Base-by-base conservation (phyloP, 805 yeast genomes). In the Candida anglica region DNA sequence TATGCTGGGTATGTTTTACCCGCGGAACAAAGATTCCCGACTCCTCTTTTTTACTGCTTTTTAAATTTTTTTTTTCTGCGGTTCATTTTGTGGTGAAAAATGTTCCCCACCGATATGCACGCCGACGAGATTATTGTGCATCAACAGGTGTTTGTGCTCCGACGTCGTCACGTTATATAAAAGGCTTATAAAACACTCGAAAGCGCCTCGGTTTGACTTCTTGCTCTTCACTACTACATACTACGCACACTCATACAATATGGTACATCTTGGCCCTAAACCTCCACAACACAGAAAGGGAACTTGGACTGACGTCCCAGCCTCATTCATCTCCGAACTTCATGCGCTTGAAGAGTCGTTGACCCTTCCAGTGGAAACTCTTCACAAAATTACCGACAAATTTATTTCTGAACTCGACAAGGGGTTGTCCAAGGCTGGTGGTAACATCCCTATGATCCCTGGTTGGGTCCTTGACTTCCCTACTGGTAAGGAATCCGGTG, bases 401-500 rank as follows among this genome's bases (percentile, higher is more conserved):
- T 91, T 91, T 61, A 74, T 82, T 35, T 39, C 58, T 17, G 98
- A 91, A 64, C 76, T 91, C 50, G 77, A 79, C 43, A 84, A 84
- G 60, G 97, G 97, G 40, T 72, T 84, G 46, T 71, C 81, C 39
- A 71, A 74, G 53, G 60, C 71, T 38, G 91, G 93, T 33, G 94
- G 93, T 39, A 82, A 81, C 59, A 86, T 87, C 53, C 98, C 98
- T 41, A 91, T 91, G 98, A 88, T 83, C 56, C 95, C 95, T 30
- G 86, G 94, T 42, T 91, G 97, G 97, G 97, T 91, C 36, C 69
- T 88, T 73, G 94, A 84, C 53, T 83, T 71, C 69, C 97, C 98
- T 45, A 81, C 91, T 32, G 98, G 98, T 45, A 66, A 78, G 47
- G 98, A 91, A 62, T 74, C 73, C 27, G 98, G 98, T 45, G 81